Evolutionary conservation across 192 early-diverging fungal species (phyloP), one percentile per base, ranked within the genome.

Genomic region (Coemansia aciculifera): DNA sequence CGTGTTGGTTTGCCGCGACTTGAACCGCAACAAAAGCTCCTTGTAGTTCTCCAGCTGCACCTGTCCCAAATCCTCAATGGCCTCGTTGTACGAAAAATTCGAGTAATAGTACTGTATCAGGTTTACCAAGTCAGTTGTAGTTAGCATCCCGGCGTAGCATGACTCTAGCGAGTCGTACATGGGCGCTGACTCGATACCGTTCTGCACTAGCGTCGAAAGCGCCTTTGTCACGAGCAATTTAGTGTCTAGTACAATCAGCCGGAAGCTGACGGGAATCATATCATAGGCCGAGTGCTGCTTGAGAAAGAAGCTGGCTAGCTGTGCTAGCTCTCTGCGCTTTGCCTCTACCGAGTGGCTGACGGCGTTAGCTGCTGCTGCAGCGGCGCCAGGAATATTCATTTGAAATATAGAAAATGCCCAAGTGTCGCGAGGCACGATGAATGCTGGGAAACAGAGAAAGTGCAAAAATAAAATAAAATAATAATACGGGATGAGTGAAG

Each of bases 51-150:
- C 74, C 49, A 85, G 75, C 64, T 78, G 77, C 24, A 78, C 64
- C 63, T 89, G 86, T 39, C 95, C 93, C 66, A 98, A 89, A 61
- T 98, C 94, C 36, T 90, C 89, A 49, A 95, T 85, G 6, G 95
- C 96, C 15, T 86, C 91, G 15, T 87, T 86, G 52, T 91, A 90
- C 10, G 91, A 90, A 17, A 91, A 85, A 64, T 92, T 87, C 37
- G 85, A 86, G 76, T 96, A 95, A 79, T 96, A 95, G 80, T 94
- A 94, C 72, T 93, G 88, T 31, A 98, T 93, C 68, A 98, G 78
- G 74, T 95, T 91, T 44, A 98, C 93, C 74, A 98, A 93, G 73
- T 98, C 97, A 1, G 95, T 92, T 9, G 96, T 95, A 17, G 95
- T 96, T 76, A 98, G 84, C 94, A 98, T 96, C 52, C 97, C 97